These are phyloP conservation scores for Xylaria nigripes DNA, from an alignment of 495 filamentous ascomycete genomes.

Conservation along the genomic window DNA sequence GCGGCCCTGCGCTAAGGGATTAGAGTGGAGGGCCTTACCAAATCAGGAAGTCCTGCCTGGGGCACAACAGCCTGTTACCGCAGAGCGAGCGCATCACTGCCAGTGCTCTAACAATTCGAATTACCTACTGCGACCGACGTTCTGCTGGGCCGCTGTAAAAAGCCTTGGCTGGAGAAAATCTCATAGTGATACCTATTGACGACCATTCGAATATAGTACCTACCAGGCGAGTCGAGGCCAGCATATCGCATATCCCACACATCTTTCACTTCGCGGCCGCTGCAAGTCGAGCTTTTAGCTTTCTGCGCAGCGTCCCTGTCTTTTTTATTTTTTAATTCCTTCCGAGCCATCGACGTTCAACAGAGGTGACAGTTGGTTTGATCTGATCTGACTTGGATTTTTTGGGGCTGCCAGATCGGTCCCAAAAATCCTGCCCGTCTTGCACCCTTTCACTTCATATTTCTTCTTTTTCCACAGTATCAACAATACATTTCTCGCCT, in stretches of 20 bases:
- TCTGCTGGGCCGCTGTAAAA: constrained; percentile 10
- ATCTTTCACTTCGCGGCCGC: background rate
- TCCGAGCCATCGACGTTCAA: background rate
- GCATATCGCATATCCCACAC: background rate
- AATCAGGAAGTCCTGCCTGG: constrained; percentile 24
- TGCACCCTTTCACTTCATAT: background rate
- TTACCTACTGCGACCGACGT: constrained; percentile 8
- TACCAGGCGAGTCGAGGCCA: background rate
- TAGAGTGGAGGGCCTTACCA: constrained; percentile 20
- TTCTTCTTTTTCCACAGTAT: background rate
- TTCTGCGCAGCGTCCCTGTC: background rate
- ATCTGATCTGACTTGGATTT: background rate
- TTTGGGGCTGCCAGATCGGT: background rate
- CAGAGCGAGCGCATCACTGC: background rate
- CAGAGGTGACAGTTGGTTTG: background rate
- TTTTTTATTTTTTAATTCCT: background rate
- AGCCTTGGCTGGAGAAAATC: constrained; percentile 23
- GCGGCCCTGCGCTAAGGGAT: constrained; percentile 7
- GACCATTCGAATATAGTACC: constrained; percentile 13
- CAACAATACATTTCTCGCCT: background rate
- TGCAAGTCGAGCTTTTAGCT: background rate
- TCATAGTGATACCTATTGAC: constrained; percentile 16
- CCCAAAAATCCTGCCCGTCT: constrained; percentile 4
- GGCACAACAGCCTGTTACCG: background rate
- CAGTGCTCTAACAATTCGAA: constrained; percentile 1